Conservation (phyloP, 768 basidiomycete genomes). For the Hemileccinum impolitum region DNA sequence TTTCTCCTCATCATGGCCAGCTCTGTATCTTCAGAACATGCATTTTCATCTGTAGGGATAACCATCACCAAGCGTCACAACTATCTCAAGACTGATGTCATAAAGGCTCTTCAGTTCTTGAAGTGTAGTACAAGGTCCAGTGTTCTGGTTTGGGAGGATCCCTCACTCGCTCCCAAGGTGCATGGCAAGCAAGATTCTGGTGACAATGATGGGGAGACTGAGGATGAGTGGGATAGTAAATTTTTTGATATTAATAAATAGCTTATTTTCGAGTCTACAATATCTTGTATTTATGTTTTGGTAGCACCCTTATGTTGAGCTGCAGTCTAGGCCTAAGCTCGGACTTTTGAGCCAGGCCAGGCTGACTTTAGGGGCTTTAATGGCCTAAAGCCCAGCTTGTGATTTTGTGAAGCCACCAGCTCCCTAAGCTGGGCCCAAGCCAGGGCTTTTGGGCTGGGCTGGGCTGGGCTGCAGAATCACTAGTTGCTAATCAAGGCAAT, state of each 20-base stretch:
- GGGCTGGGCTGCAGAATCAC: too few relatives aligned
- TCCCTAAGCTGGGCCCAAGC: not conserved
- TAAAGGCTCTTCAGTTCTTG: conserved; percentile 2
- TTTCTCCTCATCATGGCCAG: conserved; percentile 7
- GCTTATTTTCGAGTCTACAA: too few relatives aligned
- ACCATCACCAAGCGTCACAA: conserved; percentile 8
- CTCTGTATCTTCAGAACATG: not conserved
- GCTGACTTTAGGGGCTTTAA: not conserved
- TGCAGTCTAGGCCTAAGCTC: not conserved
- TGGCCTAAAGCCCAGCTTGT: not conserved
- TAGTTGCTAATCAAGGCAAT: too few relatives aligned
- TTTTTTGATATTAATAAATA: not conserved
- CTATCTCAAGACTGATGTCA: too few relatives aligned
- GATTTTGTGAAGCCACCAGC: not conserved
- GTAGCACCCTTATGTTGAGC: too few relatives aligned
- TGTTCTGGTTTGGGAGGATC: not conserved
- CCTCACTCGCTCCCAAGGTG: too few relatives aligned
- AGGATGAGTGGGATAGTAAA: conserved; percentile 5
- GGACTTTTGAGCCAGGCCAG: not conserved
- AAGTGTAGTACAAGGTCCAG: not conserved
- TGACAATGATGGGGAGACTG: too few relatives aligned
- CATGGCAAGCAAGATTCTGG: not conserved
- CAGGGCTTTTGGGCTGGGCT: too few relatives aligned
- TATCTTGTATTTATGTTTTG: too few relatives aligned
- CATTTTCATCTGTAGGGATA: conserved; percentile 4